Evolutionary conservation across 2,329 filamentous ascomycete species (phyloP).

Genomic region (Trichoderma afroharzianum): DNA sequence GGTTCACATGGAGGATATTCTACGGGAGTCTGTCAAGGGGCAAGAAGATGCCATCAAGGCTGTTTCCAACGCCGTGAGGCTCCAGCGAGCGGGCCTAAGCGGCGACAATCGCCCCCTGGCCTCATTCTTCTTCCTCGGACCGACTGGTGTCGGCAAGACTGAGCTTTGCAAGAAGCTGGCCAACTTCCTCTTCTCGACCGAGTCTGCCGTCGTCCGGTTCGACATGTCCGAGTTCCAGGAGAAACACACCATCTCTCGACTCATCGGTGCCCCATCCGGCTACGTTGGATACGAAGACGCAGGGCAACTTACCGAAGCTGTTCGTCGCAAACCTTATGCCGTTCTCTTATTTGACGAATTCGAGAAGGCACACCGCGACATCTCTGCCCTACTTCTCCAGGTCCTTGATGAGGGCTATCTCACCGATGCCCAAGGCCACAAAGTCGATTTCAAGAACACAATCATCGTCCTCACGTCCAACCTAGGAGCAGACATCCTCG

Average conservation of each 20-base stretch:
- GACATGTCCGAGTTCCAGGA: slow-evolving; percentile 99
- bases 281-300: slow-evolving; percentile 97
- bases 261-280: slow-evolving; percentile 89
- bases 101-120: slow-evolving; percentile 89
- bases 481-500: slow-evolving; percentile 85
- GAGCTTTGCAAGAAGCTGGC: slow-evolving; percentile 97
- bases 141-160: slow-evolving; percentile 95
- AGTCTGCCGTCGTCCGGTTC: slow-evolving; percentile 85
- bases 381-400: slow-evolving; percentile 85
- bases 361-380: slow-evolving; percentile 94
- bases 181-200: slow-evolving; percentile 86
- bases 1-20: slow-evolving; percentile 89
- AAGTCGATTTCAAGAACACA: slow-evolving; percentile 94
- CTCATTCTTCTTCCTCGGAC: slow-evolving; percentile 96
- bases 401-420: slow-evolving; percentile 95
- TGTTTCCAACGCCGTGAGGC: slow-evolving; percentile 86
- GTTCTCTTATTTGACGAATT: slow-evolving; percentile 96
- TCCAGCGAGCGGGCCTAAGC: slow-evolving; percentile 88
- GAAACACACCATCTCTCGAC: slow-evolving; percentile 88
- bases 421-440: slow-evolving; percentile 92
- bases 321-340: slow-evolving; percentile 90
- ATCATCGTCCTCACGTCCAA: slow-evolving; percentile 97
- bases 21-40: slow-evolving; percentile 79
- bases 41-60: slow-evolving; percentile 92
- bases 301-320: slow-evolving; percentile 91